phyloP scores from a whole-genome alignment of 78 protist species.

The Salpingoeca rosetta region DNA sequence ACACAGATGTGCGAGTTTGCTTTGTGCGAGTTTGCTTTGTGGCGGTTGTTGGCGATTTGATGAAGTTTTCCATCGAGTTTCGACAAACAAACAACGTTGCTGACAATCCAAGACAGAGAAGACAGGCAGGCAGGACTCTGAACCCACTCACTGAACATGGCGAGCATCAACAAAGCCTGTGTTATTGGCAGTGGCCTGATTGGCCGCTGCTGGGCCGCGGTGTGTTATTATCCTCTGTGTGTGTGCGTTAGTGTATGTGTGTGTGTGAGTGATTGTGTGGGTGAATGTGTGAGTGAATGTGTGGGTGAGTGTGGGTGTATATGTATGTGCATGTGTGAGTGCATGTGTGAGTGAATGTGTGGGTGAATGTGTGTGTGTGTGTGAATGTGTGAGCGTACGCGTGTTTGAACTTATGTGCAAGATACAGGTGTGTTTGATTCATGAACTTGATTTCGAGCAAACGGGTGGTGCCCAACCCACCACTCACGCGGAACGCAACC shows the following conservation, averaged over 20 bases:
- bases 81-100: not conserved
- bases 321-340: too few relatives aligned
- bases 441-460: too few relatives aligned
- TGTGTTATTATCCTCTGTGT: not conserved
- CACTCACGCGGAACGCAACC: too few relatives aligned
- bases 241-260: not conserved
- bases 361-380: not conserved
- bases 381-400: not conserved
- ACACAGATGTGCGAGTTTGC: too few relatives aligned
- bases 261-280: not conserved
- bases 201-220: slow-evolving; percentile 10
- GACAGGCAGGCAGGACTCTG: not conserved
- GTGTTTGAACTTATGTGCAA: not conserved
- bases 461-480: too few relatives aligned
- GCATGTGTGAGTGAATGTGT: not conserved
- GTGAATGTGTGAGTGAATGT: not conserved
- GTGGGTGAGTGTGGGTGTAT: not conserved
- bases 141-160: not conserved
- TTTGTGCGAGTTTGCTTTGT: too few relatives aligned
- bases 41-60: not conserved
- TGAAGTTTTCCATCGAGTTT: not conserved
- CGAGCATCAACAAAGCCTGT: not conserved
- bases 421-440: not conserved
- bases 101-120: too few relatives aligned
- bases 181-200: not conserved